Conservation (phyloP, 2,329 filamentous ascomycete species). For the Trichoderma afroharzianum region DNA sequence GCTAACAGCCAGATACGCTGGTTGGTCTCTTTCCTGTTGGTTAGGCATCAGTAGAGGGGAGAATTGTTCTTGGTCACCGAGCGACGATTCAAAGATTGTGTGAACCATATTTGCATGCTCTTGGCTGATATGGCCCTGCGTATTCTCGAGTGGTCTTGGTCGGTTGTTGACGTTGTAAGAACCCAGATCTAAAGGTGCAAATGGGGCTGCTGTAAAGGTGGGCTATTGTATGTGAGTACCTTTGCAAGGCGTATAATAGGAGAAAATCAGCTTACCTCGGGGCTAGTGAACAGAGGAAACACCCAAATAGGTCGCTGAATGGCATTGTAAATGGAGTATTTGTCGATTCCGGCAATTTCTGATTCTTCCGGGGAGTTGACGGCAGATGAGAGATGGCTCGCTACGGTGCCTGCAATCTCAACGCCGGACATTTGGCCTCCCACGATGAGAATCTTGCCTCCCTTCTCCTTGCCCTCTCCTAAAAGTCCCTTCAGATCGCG, state of each 20-base stretch:
- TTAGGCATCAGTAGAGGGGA: slow-evolving; percentile 40
- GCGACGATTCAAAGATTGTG: slow-evolving; percentile 42
- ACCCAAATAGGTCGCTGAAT: slow-evolving; percentile 69
- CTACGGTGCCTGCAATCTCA: slow-evolving; percentile 71
- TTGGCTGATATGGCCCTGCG: slow-evolving; percentile 59
- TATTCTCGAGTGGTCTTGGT: slow-evolving; percentile 56
- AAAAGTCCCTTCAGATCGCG: slow-evolving; percentile 52
- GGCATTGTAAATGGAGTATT: slow-evolving; percentile 64
- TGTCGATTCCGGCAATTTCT: slow-evolving; percentile 40
- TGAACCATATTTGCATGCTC: slow-evolving; percentile 56
- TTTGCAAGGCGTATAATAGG: neutral
- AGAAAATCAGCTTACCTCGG: slow-evolving; percentile 38
- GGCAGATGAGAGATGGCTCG: slow-evolving; percentile 65
- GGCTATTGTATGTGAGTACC: slow-evolving; percentile 32
- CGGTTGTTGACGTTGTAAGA: slow-evolving; percentile 68
- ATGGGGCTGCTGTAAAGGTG: slow-evolving; percentile 49
- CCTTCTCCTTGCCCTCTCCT: slow-evolving; percentile 32
- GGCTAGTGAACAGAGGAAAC: slow-evolving; percentile 57
- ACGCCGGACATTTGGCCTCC: slow-evolving; percentile 82
- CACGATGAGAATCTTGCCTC: slow-evolving; percentile 66
- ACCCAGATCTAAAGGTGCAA: slow-evolving; percentile 68
- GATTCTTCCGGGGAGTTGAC: slow-evolving; percentile 48
- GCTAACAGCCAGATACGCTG: slow-evolving; percentile 65
- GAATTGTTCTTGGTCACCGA: slow-evolving; percentile 55
- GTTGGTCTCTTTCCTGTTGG: slow-evolving; percentile 42